These are phyloP conservation scores for Rhododendron henanense DNA, from an alignment of 148 eudicot species.

Conservation along the genomic window DNA sequence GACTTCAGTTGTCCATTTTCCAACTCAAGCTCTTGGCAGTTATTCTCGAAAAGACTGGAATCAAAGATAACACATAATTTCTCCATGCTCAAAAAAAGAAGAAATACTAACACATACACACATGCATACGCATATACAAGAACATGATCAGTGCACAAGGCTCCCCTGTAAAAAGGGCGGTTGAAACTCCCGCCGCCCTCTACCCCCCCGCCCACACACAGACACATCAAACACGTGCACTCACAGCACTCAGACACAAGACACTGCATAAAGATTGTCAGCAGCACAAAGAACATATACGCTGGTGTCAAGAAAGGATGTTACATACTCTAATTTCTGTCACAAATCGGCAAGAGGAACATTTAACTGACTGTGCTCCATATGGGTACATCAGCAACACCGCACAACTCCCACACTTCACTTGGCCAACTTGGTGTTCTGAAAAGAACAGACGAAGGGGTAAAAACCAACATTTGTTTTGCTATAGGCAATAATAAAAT, in stretches of 20 bases:
- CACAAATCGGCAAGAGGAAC: conserved; percentile 67
- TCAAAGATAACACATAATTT: background rate
- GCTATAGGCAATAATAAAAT: background rate
- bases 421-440: conserved; percentile 93
- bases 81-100: background rate
- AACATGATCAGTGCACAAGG: background rate
- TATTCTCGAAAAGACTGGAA: background rate
- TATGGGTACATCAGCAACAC: conserved; percentile 86
- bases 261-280: background rate
- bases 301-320: background rate
- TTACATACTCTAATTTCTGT: conserved; percentile 69
- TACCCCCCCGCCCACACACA: background rate
- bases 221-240: too few relatives aligned
- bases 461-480: background rate
- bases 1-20: background rate
- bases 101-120: background rate
- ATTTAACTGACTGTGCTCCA: conserved; percentile 74
- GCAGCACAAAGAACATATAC: background rate
- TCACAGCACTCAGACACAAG: background rate
- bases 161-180: background rate
- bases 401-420: conserved; percentile 73
- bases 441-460: conserved; percentile 1
- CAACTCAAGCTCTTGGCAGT: conserved; percentile 1
- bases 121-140: background rate
- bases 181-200: background rate